A percentile compares a stretch with the other conserved stretches of the same genome.
These are phyloP conservation scores for Termitomyces sp. DNA, from an alignment of 768 basidiomycete genomes.

Conservation along the genomic window DNA sequence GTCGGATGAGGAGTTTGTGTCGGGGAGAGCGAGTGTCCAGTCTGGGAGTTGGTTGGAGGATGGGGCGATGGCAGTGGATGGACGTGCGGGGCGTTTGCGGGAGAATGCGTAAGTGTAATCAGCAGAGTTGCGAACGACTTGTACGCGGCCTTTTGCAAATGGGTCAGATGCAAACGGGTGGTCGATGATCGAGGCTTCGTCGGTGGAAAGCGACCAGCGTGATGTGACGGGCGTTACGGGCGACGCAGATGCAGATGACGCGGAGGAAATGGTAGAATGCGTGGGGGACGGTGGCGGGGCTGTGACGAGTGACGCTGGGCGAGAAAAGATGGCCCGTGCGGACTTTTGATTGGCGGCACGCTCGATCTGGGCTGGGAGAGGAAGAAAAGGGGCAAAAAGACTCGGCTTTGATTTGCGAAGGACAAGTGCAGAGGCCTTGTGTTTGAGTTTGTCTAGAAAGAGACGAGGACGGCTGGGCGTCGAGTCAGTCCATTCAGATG, in stretches of 20 bases:
- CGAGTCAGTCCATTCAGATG: background rate
- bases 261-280: background rate
- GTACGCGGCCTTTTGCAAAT: conserved; percentile 19
- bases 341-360: background rate
- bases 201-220: conserved; percentile 15
- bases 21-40: conserved; percentile 11
- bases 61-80: background rate
- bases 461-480: conserved; percentile 12
- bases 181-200: too few relatives aligned
- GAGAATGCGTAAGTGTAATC: background rate
- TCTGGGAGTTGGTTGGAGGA: background rate
- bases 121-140: conserved; percentile 16
- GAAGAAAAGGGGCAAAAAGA: conserved; percentile 12
- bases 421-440: conserved; percentile 15
- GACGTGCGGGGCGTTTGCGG: background rate
- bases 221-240: conserved; percentile 6
- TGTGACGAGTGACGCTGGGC: conserved; percentile 12
- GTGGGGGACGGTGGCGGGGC: conserved; percentile 9
- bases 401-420: too few relatives aligned
- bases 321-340: conserved; percentile 9
- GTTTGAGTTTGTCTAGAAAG: conserved; percentile 14
- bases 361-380: conserved; percentile 12
- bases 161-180: conserved; percentile 16
- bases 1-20: background rate
- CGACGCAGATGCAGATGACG: conserved; percentile 1